Evolutionary conservation across 768 basidiomycete species (phyloP).

Genomic region (Cystofilobasidium ferigula): DNA sequence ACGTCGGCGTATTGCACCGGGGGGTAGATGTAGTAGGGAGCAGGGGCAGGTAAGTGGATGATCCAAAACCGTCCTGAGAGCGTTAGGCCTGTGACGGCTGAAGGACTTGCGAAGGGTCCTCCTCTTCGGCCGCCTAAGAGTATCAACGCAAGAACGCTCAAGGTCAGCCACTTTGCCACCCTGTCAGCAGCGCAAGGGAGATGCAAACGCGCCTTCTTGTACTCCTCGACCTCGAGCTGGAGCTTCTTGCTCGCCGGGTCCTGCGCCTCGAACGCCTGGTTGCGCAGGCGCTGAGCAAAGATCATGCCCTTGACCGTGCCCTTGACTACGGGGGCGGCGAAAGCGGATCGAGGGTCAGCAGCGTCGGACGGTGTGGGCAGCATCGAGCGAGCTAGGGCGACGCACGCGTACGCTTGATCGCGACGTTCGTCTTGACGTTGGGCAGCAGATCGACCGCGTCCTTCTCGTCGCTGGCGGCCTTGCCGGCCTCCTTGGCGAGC

Average conservation of each 20-base stretch:
- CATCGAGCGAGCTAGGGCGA: neutral
- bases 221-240: conserved; percentile 5
- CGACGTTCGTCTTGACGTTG: conserved; percentile 53
- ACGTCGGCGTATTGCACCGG: no score
- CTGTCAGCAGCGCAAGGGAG: no score
- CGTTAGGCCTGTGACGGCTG: no score
- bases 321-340: conserved; percentile 14
- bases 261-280: conserved; percentile 9
- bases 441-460: conserved; percentile 50
- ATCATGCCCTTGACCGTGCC: conserved; percentile 23
- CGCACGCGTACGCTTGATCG: conserved; percentile 20
- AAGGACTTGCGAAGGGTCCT: no score
- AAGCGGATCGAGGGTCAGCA: neutral
- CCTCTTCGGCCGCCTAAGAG: no score
- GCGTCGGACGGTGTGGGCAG: neutral
- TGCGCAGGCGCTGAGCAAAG: conserved; percentile 17
- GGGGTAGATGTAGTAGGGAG: no score
- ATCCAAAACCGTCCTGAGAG: no score
- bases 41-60: no score
- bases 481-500: conserved; percentile 51
- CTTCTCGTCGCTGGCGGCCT: conserved; percentile 58
- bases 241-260: conserved; percentile 9
- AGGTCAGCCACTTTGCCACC: no score
- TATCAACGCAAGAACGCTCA: no score
- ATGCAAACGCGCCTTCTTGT: conserved; percentile 9